Evolutionary conservation across 257 asterid species (phyloP).

Genomic region (Nicotiana paniculata): DNA sequence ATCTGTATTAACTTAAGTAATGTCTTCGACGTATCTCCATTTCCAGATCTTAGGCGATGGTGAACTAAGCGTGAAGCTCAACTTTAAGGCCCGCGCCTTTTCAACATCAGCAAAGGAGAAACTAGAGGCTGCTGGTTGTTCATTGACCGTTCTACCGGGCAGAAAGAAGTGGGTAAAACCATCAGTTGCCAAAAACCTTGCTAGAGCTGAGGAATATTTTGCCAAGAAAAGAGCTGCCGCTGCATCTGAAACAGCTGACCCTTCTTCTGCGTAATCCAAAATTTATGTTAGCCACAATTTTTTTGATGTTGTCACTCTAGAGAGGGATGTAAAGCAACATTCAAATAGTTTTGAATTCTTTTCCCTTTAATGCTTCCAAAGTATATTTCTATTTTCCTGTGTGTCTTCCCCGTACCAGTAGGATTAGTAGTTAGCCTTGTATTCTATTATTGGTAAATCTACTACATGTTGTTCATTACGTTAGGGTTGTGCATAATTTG

Average conservation of each 20-base stretch:
- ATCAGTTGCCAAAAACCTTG: constrained; percentile 62
- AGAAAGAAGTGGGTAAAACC: constrained; percentile 77
- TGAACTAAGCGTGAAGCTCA: constrained; percentile 53
- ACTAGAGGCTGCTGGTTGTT: constrained; percentile 58
- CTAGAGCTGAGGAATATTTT: constrained; percentile 84
- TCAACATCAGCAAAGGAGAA: constrained; percentile 63
- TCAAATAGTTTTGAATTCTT: constrained; percentile 11
- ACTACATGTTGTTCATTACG: too few relatives aligned
- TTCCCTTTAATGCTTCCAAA: background rate
- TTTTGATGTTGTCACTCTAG: constrained; percentile 10
- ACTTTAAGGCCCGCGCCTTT: constrained; percentile 63
- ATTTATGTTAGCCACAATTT: constrained; percentile 10
- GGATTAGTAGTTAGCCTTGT: too few relatives aligned
- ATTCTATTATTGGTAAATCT: too few relatives aligned
- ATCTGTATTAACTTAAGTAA: background rate
- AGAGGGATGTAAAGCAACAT: constrained; percentile 16
- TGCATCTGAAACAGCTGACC: constrained; percentile 28
- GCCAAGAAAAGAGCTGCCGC: constrained; percentile 69
- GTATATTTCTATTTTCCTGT: background rate
- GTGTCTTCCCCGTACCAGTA: too few relatives aligned
- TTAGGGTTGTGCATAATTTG: too few relatives aligned
- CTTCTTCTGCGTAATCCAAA: constrained; percentile 32
- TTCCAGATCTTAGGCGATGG: constrained; percentile 72
- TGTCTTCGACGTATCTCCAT: background rate
- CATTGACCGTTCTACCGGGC: constrained; percentile 57